Evolutionary conservation across 2,329 filamentous ascomycete species (phyloP).

Genomic region (Xylariaceae sp.): DNA sequence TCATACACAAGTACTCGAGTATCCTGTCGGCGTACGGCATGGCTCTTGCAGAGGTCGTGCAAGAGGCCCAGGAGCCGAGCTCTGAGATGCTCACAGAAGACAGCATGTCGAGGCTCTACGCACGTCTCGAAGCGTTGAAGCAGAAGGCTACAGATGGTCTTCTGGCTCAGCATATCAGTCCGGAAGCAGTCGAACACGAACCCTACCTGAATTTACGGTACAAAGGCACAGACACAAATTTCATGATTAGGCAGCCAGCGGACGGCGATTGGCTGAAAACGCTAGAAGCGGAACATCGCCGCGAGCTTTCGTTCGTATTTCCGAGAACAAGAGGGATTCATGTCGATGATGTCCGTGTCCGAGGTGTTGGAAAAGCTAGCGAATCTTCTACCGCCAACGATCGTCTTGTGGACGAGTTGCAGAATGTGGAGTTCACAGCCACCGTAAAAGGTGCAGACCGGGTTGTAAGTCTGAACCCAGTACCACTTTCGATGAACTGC

Average conservation of each 20-base stretch:
- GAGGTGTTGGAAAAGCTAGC: conserved; percentile 87
- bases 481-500: too few species aligned
- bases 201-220: conserved; percentile 22
- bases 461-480: conserved; percentile 59
- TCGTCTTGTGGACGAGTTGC: conserved; percentile 79
- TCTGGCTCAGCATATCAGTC: conserved; percentile 13
- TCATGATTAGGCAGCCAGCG: not conserved
- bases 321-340: conserved; percentile 75
- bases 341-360: conserved; percentile 81
- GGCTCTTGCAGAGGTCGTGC: conserved; percentile 88
- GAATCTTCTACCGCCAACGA: conserved; percentile 47
- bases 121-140: conserved; percentile 1
- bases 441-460: conserved; percentile 52
- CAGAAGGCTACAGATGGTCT: conserved; percentile 14
- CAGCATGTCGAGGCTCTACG: conserved; percentile 32
- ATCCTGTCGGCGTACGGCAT: conserved; percentile 89
- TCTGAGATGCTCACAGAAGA: conserved; percentile 59
- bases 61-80: conserved; percentile 79
- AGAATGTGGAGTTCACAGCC: conserved; percentile 66
- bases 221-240: conserved; percentile 19
- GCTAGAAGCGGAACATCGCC: conserved; percentile 81
- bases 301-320: conserved; percentile 89
- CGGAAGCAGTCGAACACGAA: conserved; percentile 15
- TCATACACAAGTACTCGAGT: conserved; percentile 83
- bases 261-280: conserved; percentile 64